A percentile compares a stretch with the other conserved stretches of the same genome.
Evolutionary conservation across 2,329 filamentous ascomycete species (phyloP).

Genomic region (Ciborinia camelliae): DNA sequence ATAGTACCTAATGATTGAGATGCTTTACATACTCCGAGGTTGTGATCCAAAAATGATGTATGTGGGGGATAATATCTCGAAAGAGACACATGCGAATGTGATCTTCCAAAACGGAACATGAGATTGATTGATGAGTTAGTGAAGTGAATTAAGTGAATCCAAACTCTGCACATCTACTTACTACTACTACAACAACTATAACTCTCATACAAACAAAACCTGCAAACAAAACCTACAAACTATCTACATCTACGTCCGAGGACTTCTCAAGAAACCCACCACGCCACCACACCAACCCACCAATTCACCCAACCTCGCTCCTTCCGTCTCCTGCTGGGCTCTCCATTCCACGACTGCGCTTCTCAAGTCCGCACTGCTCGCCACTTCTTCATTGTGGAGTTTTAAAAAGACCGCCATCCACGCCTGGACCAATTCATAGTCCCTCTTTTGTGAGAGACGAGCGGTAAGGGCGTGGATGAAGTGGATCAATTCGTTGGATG

Average conservation of each 20-base stretch:
- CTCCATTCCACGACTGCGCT: slow-evolving; percentile 67
- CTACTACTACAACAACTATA: no score
- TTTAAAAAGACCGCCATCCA: slow-evolving; percentile 96
- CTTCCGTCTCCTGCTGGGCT: slow-evolving; percentile 67
- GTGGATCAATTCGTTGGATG: slow-evolving; percentile 59
- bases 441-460: slow-evolving; percentile 63
- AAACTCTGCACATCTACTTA: no score
- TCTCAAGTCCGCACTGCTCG: slow-evolving; percentile 47
- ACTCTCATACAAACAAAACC: background rate
- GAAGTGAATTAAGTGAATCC: no score
- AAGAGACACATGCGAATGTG: no score
- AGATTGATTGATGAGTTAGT: no score
- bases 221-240: no score
- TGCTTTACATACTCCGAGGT: no score
- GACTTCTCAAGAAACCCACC: slow-evolving; percentile 70
- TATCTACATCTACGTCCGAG: no score
- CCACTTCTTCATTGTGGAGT: slow-evolving; percentile 65
- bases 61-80: no score
- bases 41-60: no score
- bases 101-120: no score
- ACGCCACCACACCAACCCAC: slow-evolving; percentile 88
- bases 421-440: slow-evolving; percentile 91
- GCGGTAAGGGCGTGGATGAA: slow-evolving; percentile 81
- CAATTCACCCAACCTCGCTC: slow-evolving; percentile 65
- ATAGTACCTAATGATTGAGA: no score